Conservation (phyloP, 371 early-diverging fungal species). For the Mortierella sp. region DNA sequence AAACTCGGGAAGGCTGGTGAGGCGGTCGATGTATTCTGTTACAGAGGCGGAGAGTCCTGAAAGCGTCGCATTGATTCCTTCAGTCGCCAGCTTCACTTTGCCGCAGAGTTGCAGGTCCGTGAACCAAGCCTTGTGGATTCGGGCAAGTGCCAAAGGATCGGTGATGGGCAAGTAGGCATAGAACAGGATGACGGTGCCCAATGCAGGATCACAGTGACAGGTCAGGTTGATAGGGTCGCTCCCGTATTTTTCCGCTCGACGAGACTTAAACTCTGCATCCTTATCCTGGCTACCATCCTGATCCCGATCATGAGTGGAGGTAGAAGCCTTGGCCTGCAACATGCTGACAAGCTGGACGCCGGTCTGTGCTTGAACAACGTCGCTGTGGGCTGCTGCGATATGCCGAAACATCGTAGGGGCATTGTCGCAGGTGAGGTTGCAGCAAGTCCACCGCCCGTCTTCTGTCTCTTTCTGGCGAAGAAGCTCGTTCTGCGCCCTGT, state of each 20-base stretch:
- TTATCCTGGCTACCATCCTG: neutral
- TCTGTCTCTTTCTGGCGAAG: slow-evolving; percentile 30
- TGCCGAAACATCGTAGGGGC: slow-evolving; percentile 37
- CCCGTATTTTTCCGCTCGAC: slow-evolving; percentile 49
- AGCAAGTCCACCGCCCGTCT: slow-evolving; percentile 39
- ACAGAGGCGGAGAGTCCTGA: slow-evolving; percentile 65
- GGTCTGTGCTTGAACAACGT: slow-evolving; percentile 22
- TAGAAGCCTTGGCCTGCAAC: neutral
- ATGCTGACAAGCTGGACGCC: neutral
- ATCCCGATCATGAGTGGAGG: neutral
- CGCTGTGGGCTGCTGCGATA: slow-evolving; percentile 31
- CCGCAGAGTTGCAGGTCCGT: slow-evolving; percentile 64
- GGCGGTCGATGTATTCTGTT: slow-evolving; percentile 64
- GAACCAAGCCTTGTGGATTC: slow-evolving; percentile 59
- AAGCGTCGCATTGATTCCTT: slow-evolving; percentile 79
- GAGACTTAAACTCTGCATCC: slow-evolving; percentile 27
- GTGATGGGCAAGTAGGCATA: slow-evolving; percentile 65
- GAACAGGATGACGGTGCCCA: slow-evolving; percentile 71
- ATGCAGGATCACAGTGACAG: slow-evolving; percentile 39
- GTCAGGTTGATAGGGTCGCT: slow-evolving; percentile 46
- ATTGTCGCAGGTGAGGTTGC: slow-evolving; percentile 18
- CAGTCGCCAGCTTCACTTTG: slow-evolving; percentile 73
- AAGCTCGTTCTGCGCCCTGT: slow-evolving; percentile 31
- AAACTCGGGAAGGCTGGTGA: slow-evolving; percentile 39
- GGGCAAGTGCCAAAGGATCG: slow-evolving; percentile 62